Base-by-base conservation (phyloP, 345 rosid species). In the Rhizophora mangle region DNA sequence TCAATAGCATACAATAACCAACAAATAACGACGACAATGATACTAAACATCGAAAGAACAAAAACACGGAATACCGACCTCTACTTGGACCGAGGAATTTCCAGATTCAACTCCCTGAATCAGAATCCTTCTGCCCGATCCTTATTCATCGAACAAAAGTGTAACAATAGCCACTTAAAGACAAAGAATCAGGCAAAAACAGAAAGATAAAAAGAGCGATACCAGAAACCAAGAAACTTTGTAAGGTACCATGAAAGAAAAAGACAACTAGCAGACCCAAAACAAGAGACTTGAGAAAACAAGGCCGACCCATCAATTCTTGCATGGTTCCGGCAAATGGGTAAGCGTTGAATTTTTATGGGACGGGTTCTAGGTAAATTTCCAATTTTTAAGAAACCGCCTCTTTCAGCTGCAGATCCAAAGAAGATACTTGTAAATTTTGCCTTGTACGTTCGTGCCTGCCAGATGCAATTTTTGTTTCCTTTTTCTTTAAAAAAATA, bases 281-380 rank as follows among this genome's bases (percentile, higher is more conserved):
- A 72, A 76, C 60, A 39, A 81, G 78, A 31, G 34, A 30, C 34
- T 27, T 76, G 56, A 68, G 60, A 60, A 74, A 78, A 29, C 53
- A 72, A 65, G 68, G 64, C 30, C 78, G 79, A 64, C 69, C 86
- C 85, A 82, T 79, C 70, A 60, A 68, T 77, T 68, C 69, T 68
- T 65, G 70, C 39, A 11, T 8, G 52, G 47, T 70, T 37, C 68
- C 43, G 54, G 61, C 63, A 77, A 83, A 74, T 60, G 85, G 84
- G 80, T 76, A 51, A 21, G 31, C 56, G 61, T 64, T 65, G 43
- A 74, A 66, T 65, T 68, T 73, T 72, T 39, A 3, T 4, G 49
- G 49, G 37, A 24, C 51, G 54, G 68, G 13, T 47, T 53, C 54
- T 55, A 9, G 56, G 70, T 43, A 18, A 13, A 13, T 43, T 13